Percentiles rank a stretch among this genome's conserved stretches.
phyloP scores from a whole-genome alignment of 2,329 filamentous ascomycete species.

The Thielaviopsis populi region DNA sequence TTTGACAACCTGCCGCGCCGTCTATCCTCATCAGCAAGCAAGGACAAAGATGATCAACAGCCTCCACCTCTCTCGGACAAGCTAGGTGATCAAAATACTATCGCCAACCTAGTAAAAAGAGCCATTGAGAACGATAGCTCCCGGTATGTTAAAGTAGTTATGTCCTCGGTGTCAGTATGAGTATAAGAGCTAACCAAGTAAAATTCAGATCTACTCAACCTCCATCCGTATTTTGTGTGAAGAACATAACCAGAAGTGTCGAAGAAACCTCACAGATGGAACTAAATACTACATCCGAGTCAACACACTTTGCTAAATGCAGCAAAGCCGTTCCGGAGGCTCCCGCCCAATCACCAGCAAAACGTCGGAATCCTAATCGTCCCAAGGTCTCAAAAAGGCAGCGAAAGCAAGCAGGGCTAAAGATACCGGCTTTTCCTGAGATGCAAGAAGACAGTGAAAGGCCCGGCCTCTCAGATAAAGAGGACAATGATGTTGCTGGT shows the following conservation, averaged over 20 bases:
- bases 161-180: no score
- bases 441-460: neutral
- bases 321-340: neutral
- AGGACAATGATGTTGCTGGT: neutral
- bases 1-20: neutral
- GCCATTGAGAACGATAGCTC: neutral
- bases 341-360: neutral
- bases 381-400: neutral
- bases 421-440: conserved; percentile 8
- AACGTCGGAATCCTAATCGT: neutral
- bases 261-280: neutral
- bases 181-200: neutral
- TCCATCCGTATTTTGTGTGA: neutral
- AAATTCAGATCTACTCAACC: neutral
- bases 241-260: neutral
- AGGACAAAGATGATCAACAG: neutral
- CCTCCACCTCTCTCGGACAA: neutral
- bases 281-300: neutral
- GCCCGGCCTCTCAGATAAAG: neutral
- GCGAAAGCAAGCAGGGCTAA: neutral
- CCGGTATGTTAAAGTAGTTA: neutral
- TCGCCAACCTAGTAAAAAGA: neutral
- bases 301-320: neutral
- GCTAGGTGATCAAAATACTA: neutral
- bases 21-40: neutral